phyloP scores from a whole-genome alignment of 2,329 filamentous ascomycete species.

The Ceratocystis lukuohia region DNA sequence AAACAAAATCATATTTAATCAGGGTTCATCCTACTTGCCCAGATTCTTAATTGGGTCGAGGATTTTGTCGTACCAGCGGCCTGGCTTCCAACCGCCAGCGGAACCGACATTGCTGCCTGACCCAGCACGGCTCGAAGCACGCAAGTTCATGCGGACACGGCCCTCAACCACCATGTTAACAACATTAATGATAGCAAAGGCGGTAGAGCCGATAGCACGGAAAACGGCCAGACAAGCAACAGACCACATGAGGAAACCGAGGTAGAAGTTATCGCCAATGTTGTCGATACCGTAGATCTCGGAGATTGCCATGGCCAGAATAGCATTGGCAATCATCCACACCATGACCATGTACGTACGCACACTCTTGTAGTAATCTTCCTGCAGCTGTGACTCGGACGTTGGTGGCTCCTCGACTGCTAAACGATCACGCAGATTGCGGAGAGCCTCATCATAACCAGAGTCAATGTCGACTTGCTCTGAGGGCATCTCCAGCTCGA shows the following conservation, averaged over 20 bases:
- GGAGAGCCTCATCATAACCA: conserved; percentile 90
- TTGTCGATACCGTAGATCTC: conserved; percentile 65
- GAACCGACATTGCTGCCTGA: not conserved
- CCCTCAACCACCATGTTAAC: conserved; percentile 81
- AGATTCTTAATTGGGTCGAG: conserved; percentile 18
- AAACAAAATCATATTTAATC: too few species aligned
- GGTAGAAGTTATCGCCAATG: conserved; percentile 74
- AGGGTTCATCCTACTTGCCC: conserved; percentile 2
- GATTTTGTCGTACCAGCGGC: conserved; percentile 17
- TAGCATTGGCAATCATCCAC: conserved; percentile 86
- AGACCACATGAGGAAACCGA: conserved; percentile 84
- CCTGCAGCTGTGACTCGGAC: conserved; percentile 74
- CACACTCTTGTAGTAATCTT: conserved; percentile 96
- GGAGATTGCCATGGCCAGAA: conserved; percentile 83
- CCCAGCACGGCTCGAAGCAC: conserved; percentile 30
- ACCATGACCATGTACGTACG: conserved; percentile 94
- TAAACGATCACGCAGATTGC: conserved; percentile 85
- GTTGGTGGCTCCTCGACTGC: conserved; percentile 53
- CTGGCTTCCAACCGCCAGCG: conserved; percentile 18
- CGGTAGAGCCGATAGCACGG: conserved; percentile 65
- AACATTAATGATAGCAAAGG: conserved; percentile 72
- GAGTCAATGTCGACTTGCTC: conserved; percentile 98
- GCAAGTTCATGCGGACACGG: conserved; percentile 49
- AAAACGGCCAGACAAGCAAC: conserved; percentile 81
- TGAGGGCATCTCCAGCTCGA: conserved; percentile 93